These are phyloP conservation scores for Limnanthes douglasii DNA, from an alignment of 345 rosid genomes.

Conservation along the genomic window DNA sequence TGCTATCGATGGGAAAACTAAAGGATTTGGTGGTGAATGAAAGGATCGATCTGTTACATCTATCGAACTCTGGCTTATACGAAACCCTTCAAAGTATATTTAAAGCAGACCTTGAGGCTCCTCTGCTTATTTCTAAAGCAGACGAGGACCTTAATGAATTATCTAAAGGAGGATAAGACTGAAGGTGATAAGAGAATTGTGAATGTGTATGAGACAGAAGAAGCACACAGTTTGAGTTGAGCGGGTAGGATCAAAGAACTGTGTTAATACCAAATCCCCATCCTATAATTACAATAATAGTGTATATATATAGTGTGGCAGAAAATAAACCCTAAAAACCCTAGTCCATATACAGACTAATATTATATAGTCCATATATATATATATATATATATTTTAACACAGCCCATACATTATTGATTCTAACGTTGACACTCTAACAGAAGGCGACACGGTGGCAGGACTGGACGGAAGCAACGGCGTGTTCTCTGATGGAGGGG, in stretches of 20 bases:
- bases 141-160: constrained; percentile 16
- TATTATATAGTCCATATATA: too few species aligned
- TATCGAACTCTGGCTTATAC: constrained; percentile 29
- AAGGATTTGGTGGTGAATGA: constrained; percentile 37
- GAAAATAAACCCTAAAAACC: too few species aligned
- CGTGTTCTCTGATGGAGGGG: constrained; percentile 74
- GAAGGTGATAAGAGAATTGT: constrained; percentile 40
- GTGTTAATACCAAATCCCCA: too few species aligned
- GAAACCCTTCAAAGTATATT: constrained; percentile 19
- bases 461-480: constrained; percentile 36
- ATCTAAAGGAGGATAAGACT: constrained; percentile 31
- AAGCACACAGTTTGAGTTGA: too few species aligned
- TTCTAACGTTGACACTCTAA: too few species aligned
- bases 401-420: too few species aligned
- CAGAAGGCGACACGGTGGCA: constrained; percentile 29
- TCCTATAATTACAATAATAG: constrained; percentile 21
- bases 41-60: constrained; percentile 45
- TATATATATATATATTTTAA: too few species aligned
- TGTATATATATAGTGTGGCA: constrained; percentile 24
- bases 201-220: too few species aligned
- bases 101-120: constrained; percentile 34
- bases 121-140: constrained; percentile 19
- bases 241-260: too few species aligned
- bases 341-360: too few species aligned
- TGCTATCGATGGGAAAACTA: constrained; percentile 49